Evolutionary conservation across 164 flowering plant genomes (phyloP), one percentile per base, ranked within the genome.

Genomic region (Buxus sempervirens): DNA sequence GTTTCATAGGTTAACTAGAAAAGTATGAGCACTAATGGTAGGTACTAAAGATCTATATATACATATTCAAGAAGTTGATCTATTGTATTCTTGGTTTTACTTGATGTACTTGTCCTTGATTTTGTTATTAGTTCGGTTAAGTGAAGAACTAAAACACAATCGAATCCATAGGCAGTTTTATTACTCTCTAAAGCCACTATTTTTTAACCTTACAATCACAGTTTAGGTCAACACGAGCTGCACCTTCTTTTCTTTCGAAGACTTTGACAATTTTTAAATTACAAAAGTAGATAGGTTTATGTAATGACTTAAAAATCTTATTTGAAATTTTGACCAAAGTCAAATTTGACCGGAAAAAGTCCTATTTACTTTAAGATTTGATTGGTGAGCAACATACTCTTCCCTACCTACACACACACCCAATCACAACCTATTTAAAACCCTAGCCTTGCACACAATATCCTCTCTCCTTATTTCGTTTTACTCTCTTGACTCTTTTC

Each of bases 71-170:
- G 86, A 87, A 79, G 79, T 80, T 64, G 99, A 95, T 82, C 80
- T 95, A 32, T 36, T 62, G 26, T 20, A 18, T 58, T 64, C 57
- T 21, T 58, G 28, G 7, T 59, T 14, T 65, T 65, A 60, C 48
- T 58, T 70, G 51, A 57, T 62, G 25, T 25, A 24, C 55, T 54
- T 66, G 25, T 62, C 5, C 38, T 53, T 62, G 60, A 32, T 26
- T 66, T 60, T 70, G 61, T 75, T 49, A 41, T 63, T 79, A n/a
- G n/a, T n/a, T n/a, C n/a, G 76, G 75, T 67, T 70, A 71, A 83
- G 90, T 98, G 94, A 86, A 87, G 98, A 89, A 78, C 70, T 95
- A 81, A 95, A 87, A 82, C 88, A 81, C 53, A 90, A 67, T 70
- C 83, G 98, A 73, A 89, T 87, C 25, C 82, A 76, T 53, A 86